Conservation (phyloP, 306 rosid genomes). For the Lotus japonicus region DNA sequence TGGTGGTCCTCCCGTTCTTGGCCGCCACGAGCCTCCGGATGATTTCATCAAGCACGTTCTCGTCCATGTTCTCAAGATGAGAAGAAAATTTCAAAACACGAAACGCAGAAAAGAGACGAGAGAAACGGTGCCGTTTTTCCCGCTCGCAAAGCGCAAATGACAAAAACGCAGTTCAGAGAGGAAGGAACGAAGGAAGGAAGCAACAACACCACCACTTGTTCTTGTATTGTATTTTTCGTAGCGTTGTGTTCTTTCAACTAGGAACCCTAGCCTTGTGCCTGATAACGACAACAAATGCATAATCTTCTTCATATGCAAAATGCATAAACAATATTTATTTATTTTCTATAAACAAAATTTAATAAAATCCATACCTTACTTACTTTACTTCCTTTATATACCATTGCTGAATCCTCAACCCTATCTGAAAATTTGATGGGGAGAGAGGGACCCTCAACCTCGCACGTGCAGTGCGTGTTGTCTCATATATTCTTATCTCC, state of each 20-base stretch:
- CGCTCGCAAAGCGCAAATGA: slow-evolving; percentile 20
- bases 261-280: slow-evolving; percentile 18
- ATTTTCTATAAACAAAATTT: neutral
- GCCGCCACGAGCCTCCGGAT: slow-evolving; percentile 56
- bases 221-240: no score
- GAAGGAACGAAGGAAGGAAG: no score
- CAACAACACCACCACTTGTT: neutral
- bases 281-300: neutral
- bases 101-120: neutral
- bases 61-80: slow-evolving; percentile 64
- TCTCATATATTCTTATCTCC: neutral
- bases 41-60: slow-evolving; percentile 46
- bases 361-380: no score
- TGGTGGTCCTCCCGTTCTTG: slow-evolving; percentile 68
- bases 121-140: slow-evolving; percentile 23
- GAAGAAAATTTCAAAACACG: neutral
- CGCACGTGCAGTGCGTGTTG: slow-evolving; percentile 18
- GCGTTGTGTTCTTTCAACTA: neutral
- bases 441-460: neutral
- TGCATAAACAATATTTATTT: neutral
- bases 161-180: slow-evolving; percentile 19
- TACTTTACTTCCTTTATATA: neutral
- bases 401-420: neutral
- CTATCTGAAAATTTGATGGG: neutral
- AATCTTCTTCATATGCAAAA: neutral